Evolutionary conservation across 169 alveolate species (phyloP), one percentile per base, ranked within the genome.

Genomic region (Plasmodium yoelii): DNA sequence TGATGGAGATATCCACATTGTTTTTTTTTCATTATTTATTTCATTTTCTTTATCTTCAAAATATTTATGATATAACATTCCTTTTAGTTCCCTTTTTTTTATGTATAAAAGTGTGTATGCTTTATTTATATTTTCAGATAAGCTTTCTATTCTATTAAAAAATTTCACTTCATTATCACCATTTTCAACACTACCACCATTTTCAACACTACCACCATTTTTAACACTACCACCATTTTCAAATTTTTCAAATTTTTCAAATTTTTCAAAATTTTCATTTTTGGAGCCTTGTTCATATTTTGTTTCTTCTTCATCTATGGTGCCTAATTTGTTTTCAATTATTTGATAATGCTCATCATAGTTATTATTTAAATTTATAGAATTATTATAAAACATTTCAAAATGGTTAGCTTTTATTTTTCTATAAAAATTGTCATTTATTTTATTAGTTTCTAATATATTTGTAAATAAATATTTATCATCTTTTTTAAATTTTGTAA

Each of bases 91-190:
- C 26, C 39, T 63, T 57, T 51, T 77, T 13, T 77, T 56, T 12
- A 63, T 46, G 13, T 77, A 77, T 63, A 77, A 67, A 56, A 77
- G 5, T 68, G 47, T 65, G 22, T 47, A 15, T 5, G 75, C 47
- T 28, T 5, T 9, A 22, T 77, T 47, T n/a, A 77, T 19, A 26
- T 69, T 49, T 8, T 2, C 4, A 0, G 51, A 19, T 9, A 77
- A 39, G 18, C 44, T 34, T 44, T 64, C 19, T 19, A 39, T 51
- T 47, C 88, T 39, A 34, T 73, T 13, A 10, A 44, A 24, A 13
- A 7, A n/a, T 4, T 64, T 6, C 5, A 2, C 2, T 7, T 60
- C 44, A 28, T 8, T 60, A 53, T 44, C 5, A 22, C 34, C 61
- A 3, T 61, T 15, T 0, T 49, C 22, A 34, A n/a, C n/a, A n/a